Evolutionary conservation across 177 flowering plant species (phyloP).

Genomic region (Vitis hybrid): DNA sequence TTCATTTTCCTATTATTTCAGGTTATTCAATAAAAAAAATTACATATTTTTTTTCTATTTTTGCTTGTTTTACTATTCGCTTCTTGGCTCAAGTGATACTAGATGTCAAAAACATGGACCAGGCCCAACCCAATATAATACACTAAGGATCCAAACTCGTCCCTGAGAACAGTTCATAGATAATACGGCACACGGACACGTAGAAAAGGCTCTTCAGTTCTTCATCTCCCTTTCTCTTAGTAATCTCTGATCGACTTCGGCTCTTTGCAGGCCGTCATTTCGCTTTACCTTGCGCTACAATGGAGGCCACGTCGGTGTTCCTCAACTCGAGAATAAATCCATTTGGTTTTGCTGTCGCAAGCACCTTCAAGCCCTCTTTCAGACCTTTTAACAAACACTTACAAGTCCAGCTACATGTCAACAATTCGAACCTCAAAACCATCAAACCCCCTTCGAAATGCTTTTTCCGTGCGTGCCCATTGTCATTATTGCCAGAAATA

Average conservation of each 20-base stretch:
- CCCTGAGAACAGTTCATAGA: too few species aligned
- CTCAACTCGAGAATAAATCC: conserved; percentile 26
- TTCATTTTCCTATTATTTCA: too few species aligned
- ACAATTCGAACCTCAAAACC: conserved; percentile 6
- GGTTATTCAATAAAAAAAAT: too few species aligned
- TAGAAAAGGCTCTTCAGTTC: background rate
- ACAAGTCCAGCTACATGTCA: conserved; percentile 1
- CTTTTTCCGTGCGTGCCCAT: background rate
- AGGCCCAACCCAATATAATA: too few species aligned
- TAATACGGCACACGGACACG: too few species aligned
- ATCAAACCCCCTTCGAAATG: conserved; percentile 1
- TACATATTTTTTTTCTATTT: too few species aligned
- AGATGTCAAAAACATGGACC: too few species aligned
- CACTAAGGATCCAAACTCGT: too few species aligned
- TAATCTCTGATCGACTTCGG: background rate
- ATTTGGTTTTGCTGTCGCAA: conserved; percentile 3
- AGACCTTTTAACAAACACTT: conserved; percentile 48
- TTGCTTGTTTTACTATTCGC: too few species aligned
- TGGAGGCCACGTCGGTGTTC: conserved; percentile 28
- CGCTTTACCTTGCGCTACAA: background rate
- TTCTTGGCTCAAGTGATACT: too few species aligned
- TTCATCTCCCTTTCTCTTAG: background rate
- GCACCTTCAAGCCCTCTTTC: conserved; percentile 20
- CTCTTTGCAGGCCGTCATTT: too few species aligned
- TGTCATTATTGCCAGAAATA: background rate